Evolutionary conservation across 2,329 filamentous ascomycete species (phyloP), one percentile per base, ranked within the genome.

Genomic region (Apiospora kogelbergensis): DNA sequence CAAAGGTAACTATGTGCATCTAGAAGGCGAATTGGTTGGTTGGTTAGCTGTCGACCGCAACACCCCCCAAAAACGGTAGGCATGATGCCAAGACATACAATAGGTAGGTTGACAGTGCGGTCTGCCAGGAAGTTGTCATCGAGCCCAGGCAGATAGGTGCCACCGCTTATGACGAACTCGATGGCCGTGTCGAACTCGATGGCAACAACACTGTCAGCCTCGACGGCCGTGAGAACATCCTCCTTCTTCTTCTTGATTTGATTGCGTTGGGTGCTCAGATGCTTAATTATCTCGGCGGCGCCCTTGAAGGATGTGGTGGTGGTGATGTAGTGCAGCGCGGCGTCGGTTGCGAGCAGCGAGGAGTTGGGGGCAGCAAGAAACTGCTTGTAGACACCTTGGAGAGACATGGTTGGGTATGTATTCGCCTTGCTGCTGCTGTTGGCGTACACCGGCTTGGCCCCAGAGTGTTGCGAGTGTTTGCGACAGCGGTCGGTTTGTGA

Each of bases 61-160:
- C 4, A n/a, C 10, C 22, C 48, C 1, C 22, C 6, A 26, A 30
- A 26, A 30, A 22, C 40, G 67, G 40, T 65, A 70, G 60, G 60
- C 33, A 44, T 65, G 24, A 13, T 10, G 24, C 17, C 65, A 41
- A 20, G 53, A 87, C 92, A 78, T 86, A 98, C 95, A 82, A 97
- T 89, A 65, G 93, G 89, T 73, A 98, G 86, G 66, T 89, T 89
- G 71, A 94, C 94, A 68, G 88, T 88, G 76, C 91, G 91, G 81
- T 97, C 94, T 68, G 93, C 85, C 69, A 99, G 83, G 80, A 98
- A 97, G 83, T 98, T 98, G 84, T 98, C 94, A 77, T 98, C 95
- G 65, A 99, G 85, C 64, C 90, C 90, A 6, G 95, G 95, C 68
- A 98, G 87, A 82, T 96, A 98, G 72, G 91, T 88, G 72, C 94